Evolutionary conservation across 2,329 filamentous ascomycete species (phyloP), one percentile per base, ranked within the genome.

Genomic region (Macrophomina tecta): DNA sequence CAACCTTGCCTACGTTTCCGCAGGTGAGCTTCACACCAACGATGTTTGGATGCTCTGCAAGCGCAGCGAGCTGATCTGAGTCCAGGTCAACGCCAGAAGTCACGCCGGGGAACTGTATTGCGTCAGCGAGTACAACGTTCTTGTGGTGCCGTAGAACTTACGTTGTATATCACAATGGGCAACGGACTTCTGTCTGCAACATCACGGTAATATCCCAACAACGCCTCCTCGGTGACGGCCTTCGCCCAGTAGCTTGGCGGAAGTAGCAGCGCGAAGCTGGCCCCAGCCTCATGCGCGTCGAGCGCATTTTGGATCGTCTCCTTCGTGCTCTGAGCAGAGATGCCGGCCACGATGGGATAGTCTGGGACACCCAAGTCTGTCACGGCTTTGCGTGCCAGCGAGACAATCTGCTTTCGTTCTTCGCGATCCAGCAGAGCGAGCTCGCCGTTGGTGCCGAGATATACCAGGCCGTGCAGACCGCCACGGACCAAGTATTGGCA

Each of bases 71-170:
- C 0, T 83, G 83, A 60, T 87, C 88, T 1, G 87, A 89, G 75
- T 90, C 89, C 30, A 91, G 80, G 73, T 91, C 89, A 3, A 91
- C 80, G 30, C 89, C 89, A 69, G 89, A 89, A 72, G 86, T 90
- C 23, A 91, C 88, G 12, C 81, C 87, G 0, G 89, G 89, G 77
- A 91, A 91, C 69, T 65, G 51, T 7, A 32, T 14, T 23, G 23
- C 23, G 23, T 23, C 23, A 23, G 23, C 23, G 23, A 23, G 23
- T 23, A 23, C 23, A 23, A 23, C 23, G 23, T 23, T 23, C 23
- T 23, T 23, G 1, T 3, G 1, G 12, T 2, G 18, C 52, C 12
- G 53, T 12, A 34, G 16, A 38, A 12, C 72, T 64, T 34, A 74
- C 75, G 64, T 77, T 77, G 60, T 75, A 76, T 5, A 70, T 66